Evolutionary conservation across 2,329 filamentous ascomycete genomes (phyloP).

Genomic region (Alternaria arborescens): DNA sequence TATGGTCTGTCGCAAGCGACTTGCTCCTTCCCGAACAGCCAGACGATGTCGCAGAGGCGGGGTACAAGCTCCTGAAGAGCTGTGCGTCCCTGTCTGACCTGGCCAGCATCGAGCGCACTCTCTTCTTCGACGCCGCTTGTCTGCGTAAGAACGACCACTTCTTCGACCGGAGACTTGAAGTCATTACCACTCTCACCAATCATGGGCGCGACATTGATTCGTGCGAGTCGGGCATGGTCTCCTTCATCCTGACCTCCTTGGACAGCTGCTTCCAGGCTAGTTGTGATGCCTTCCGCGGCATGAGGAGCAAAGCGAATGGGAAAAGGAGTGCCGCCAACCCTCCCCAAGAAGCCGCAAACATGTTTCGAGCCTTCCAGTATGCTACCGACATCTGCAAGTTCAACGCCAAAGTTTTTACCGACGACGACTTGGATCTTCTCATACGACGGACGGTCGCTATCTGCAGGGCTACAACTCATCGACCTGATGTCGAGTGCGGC

Average conservation of each 20-base stretch:
- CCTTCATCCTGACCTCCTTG: constrained; percentile 46
- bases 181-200: constrained; percentile 48
- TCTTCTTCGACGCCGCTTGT: constrained; percentile 50
- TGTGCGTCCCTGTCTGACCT: constrained; percentile 47
- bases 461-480: constrained; percentile 71
- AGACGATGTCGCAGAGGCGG: constrained; percentile 44
- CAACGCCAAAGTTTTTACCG: constrained; percentile 73
- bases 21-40: constrained; percentile 47
- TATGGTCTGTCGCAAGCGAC: constrained; percentile 52
- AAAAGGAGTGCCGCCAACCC: constrained; percentile 36
- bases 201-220: constrained; percentile 51
- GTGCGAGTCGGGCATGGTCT: constrained; percentile 46
- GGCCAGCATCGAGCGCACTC: constrained; percentile 46
- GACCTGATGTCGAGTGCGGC: constrained; percentile 71
- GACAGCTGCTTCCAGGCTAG: constrained; percentile 46
- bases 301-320: constrained; percentile 33
- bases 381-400: constrained; percentile 77
- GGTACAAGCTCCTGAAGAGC: constrained; percentile 46
- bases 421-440: constrained; percentile 67
- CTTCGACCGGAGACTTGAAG: constrained; percentile 47
- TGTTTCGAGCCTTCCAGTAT: constrained; percentile 71
- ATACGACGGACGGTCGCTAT: constrained; percentile 71
- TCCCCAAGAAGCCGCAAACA: constrained; percentile 39
- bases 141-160: constrained; percentile 37
- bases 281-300: constrained; percentile 34